A percentile compares a stretch with the other conserved stretches of the same genome.
Conservation (phyloP, 2,329 filamentous ascomycete species). For the Colletotrichum phormii region DNA sequence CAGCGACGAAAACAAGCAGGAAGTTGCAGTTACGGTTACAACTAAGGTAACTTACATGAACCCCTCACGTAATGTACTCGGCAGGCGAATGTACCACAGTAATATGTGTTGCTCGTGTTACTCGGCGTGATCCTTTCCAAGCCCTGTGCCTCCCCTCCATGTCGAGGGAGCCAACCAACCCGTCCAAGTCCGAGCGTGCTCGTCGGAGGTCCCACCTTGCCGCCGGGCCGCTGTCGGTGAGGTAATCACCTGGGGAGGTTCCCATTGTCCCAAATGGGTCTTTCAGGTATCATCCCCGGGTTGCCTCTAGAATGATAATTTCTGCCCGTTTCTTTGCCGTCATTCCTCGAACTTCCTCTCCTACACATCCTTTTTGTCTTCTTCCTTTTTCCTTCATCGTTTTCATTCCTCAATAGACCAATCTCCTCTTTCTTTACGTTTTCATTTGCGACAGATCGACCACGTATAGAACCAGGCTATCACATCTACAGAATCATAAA, state of each 20-base stretch:
- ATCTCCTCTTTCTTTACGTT: background rate
- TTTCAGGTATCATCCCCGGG: slow-evolving; percentile 37
- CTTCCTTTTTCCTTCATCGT: background rate
- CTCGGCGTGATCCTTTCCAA: background rate
- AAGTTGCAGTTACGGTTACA: background rate
- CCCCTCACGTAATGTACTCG: background rate
- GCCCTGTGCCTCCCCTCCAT: background rate
- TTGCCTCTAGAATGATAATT: slow-evolving; percentile 19
- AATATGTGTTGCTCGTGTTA: background rate
- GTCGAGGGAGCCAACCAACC: background rate
- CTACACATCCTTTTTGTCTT: slow-evolving; percentile 1
- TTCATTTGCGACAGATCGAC: slow-evolving; percentile 2
- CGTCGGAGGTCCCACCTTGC: slow-evolving; percentile 27
- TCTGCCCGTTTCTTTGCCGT: slow-evolving; percentile 13
- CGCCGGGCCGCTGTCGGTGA: slow-evolving; percentile 36
- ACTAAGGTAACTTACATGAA: background rate
- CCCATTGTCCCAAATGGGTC: slow-evolving; percentile 28
- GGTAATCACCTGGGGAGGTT: slow-evolving; percentile 33
- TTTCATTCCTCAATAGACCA: background rate
- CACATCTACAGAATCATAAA: background rate
- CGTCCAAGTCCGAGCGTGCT: slow-evolving; percentile 3
- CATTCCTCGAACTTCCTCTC: background rate
- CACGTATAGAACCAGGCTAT: background rate
- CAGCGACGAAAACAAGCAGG: background rate
- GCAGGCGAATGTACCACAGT: background rate